A percentile compares a stretch with the other conserved stretches of the same genome.
These are phyloP conservation scores for Kurtzmaniella quercitrusa DNA, from an alignment of 1,139 yeast genomes.

Conservation along the genomic window DNA sequence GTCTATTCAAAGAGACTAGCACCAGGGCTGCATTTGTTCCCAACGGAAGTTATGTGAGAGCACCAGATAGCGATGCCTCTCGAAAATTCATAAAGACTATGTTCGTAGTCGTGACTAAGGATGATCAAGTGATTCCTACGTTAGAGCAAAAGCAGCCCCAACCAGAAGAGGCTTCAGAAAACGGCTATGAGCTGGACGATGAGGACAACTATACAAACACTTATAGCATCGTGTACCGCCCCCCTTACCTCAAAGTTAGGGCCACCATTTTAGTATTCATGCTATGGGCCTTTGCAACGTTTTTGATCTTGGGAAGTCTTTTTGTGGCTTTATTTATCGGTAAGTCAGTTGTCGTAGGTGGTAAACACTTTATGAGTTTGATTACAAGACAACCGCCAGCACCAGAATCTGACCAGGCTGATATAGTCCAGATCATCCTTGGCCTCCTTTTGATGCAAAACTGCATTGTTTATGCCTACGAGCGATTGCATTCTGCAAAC, in stretches of 20 bases:
- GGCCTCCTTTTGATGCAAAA: not conserved
- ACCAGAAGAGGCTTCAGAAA: constrained; percentile 18
- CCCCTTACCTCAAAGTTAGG: constrained; percentile 68
- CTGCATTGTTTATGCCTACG: not conserved
- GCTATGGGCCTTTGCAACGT: constrained; percentile 69
- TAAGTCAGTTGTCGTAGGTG: constrained; percentile 24
- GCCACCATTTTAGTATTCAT: constrained; percentile 51
- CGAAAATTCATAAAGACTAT: constrained; percentile 57
- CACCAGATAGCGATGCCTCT: constrained; percentile 78
- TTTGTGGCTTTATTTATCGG: constrained; percentile 37
- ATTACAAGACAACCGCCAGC: not conserved
- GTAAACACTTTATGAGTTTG: not conserved
- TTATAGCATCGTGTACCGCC: constrained; percentile 79
- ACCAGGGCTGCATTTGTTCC: constrained; percentile 58
- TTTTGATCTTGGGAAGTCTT: constrained; percentile 36
- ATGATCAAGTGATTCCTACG: constrained; percentile 55
- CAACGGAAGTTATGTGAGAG: constrained; percentile 79
- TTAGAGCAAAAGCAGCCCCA: constrained; percentile 19
- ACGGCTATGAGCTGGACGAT: constrained; percentile 37
- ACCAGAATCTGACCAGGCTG: not conserved
- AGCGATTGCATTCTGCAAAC: not conserved
- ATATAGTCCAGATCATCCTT: not conserved
- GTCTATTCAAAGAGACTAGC: constrained; percentile 36
- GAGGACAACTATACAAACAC: constrained; percentile 48
- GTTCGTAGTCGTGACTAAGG: constrained; percentile 80